Evolutionary conservation across 2,329 filamentous ascomycete species (phyloP), one percentile per base, ranked within the genome.

Genomic region (Sclerotinia trifoliorum): DNA sequence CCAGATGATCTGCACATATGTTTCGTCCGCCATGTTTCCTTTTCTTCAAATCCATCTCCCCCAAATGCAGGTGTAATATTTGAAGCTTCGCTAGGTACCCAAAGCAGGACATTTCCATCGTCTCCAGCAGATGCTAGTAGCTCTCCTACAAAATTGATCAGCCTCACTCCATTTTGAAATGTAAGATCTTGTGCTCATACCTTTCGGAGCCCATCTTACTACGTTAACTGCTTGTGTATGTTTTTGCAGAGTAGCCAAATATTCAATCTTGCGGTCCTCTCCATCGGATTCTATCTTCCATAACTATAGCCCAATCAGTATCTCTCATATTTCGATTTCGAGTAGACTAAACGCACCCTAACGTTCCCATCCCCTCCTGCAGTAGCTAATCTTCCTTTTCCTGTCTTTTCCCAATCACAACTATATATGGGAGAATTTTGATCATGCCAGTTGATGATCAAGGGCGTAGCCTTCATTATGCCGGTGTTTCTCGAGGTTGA

Each of bases 401-500:
- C 93, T 77, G 92, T 86, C 60, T 92, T 92, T 79, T 99, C 94
- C 79, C 98, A 99, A 80, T 98, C 94, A 74, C 93, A 93, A 55
- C 94, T 97, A 82, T 98, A 99, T 79, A 99, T 94, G 69, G 95
- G 95, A 75, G 92, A 89, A 81, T 96, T 97, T 78, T 97, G 92
- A 80, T 97, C 92, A 81, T 99, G 96, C 95, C 95, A 99, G 84
- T 96, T 93, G 82, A 99, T 94, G 78, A 98, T 94, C 75, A 99
- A 86, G 75, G 95, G 94, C 77, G 93, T 90, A 78, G 93, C 94
- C 86, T 96, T 98, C 95, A 99, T 99, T 78, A 11, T 75, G 68
- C 46, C 62, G 39, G 55, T 61, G 29, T 44, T n/a, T 32, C 32
- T 68, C 58, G 60, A 58, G 46, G 57, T 58, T 26, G 48, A 56